Percentiles rank a stretch among this genome's conserved stretches.
Conservation (phyloP, 2,329 filamentous ascomycete species). For the Hypoxylon sp. region DNA sequence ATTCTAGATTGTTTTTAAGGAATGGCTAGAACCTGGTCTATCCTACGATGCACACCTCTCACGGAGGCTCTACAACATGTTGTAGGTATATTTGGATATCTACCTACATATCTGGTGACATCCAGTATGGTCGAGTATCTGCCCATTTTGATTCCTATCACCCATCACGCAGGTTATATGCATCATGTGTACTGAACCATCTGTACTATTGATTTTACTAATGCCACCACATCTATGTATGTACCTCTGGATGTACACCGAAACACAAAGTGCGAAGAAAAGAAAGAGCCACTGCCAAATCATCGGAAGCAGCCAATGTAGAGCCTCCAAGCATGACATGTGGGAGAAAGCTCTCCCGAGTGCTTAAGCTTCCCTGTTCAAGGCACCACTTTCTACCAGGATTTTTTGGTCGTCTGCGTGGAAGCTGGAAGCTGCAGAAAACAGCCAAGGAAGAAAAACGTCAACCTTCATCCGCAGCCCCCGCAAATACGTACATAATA, state of each 20-base stretch:
- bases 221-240: background rate
- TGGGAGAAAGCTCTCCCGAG: conserved; percentile 21
- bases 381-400: too few relatives aligned
- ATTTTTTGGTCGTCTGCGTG: too few relatives aligned
- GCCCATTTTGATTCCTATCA: too few relatives aligned
- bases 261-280: background rate
- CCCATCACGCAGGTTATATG: background rate
- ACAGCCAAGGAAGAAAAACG: too few relatives aligned
- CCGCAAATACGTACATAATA: too few relatives aligned
- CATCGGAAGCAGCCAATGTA: conserved; percentile 28
- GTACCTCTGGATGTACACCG: conserved; percentile 5
- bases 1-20: conserved; percentile 25
- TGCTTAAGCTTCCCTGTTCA: too few relatives aligned
- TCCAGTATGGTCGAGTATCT: conserved; percentile 13
- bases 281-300: conserved; percentile 15
- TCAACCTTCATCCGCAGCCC: too few relatives aligned
- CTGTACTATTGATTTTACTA: background rate
- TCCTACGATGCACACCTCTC: too few relatives aligned
- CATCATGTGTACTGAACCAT: conserved; percentile 12
- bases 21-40: conserved; percentile 22
- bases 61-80: too few relatives aligned
- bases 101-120: conserved; percentile 26
- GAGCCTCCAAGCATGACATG: conserved; percentile 19
- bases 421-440: too few relatives aligned
- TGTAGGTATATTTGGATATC: too few relatives aligned